These are phyloP conservation scores for Tagetes erecta DNA, from an alignment of 129 eudicot species.

Conservation along the genomic window DNA sequence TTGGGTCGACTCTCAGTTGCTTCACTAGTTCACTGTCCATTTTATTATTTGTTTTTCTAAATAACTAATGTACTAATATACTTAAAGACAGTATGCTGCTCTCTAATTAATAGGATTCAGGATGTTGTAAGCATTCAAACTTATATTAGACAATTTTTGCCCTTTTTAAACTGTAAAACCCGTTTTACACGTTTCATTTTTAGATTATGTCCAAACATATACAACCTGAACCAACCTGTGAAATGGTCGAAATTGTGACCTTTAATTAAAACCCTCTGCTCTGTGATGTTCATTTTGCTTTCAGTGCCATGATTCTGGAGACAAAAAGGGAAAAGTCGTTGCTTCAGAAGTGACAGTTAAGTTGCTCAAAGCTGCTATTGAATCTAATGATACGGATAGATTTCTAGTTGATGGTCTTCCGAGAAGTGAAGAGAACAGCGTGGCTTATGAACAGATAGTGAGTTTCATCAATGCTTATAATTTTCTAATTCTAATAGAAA, in stretches of 20 bases:
- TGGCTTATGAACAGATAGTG: slow-evolving; percentile 74
- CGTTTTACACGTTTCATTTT: not conserved
- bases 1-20: not conserved
- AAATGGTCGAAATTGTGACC: not conserved
- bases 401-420: slow-evolving; percentile 92
- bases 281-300: slow-evolving; percentile 31
- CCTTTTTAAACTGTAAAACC: not conserved
- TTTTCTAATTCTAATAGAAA: not conserved
- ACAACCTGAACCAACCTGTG: not conserved
- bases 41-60: not conserved
- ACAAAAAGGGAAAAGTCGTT: slow-evolving; percentile 83
- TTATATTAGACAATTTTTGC: slow-evolving; percentile 8
- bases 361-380: slow-evolving; percentile 63
- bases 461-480: slow-evolving; percentile 40
- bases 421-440: slow-evolving; percentile 86
- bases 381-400: slow-evolving; percentile 49
- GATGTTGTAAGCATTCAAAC: slow-evolving; percentile 5
- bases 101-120: not conserved
- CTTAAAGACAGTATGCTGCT: not conserved
- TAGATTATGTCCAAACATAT: not conserved
- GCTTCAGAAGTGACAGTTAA: slow-evolving; percentile 92
- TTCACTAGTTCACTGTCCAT: not conserved
- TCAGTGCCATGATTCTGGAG: slow-evolving; percentile 76
- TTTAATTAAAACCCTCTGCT: not conserved
- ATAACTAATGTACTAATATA: not conserved